Evolutionary conservation across 2,329 filamentous ascomycete genomes (phyloP).

Genomic region (Helminthosporium solani): DNA sequence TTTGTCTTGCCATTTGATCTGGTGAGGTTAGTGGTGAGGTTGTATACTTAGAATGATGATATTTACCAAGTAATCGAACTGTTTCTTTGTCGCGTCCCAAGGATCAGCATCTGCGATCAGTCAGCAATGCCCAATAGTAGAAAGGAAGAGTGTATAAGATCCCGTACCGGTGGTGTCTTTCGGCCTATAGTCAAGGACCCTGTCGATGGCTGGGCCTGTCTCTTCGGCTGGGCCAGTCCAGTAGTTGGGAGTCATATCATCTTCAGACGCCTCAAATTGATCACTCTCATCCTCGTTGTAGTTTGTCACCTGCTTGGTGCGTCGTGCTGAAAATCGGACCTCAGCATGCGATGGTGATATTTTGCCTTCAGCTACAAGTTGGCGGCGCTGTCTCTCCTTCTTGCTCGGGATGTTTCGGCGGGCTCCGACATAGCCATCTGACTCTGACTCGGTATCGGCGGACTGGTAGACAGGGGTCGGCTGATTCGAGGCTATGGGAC

Average conservation of each 20-base stretch:
- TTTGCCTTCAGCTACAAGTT: constrained; percentile 61
- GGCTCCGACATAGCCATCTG: constrained; percentile 73
- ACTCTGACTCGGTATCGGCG: constrained; percentile 63
- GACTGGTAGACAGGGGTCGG: constrained; percentile 50
- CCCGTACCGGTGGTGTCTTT: constrained; percentile 60
- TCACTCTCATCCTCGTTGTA: constrained; percentile 69
- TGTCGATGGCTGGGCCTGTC: constrained; percentile 81
- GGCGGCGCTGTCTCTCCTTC: constrained; percentile 71
- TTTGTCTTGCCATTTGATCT: constrained; percentile 96
- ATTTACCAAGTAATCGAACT: constrained; percentile 75
- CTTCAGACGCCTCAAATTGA: constrained; percentile 58
- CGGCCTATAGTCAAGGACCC: constrained; percentile 81
- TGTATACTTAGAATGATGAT: constrained; percentile 16
- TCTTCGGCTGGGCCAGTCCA: constrained; percentile 72
- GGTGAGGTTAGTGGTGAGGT: constrained; percentile 30
- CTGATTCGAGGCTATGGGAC: constrained; percentile 55
- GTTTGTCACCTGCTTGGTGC: constrained; percentile 71
- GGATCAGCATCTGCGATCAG: constrained; percentile 35
- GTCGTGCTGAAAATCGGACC: constrained; percentile 87
- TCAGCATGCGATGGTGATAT: constrained; percentile 69
- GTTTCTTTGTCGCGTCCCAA: constrained; percentile 56
- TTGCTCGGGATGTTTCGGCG: constrained; percentile 67
- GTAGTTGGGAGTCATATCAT: constrained; percentile 67
- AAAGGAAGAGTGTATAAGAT: background rate
- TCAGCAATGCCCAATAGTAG: constrained; percentile 19